phyloP scores from a whole-genome alignment of 768 basidiomycete genomes.

The Suillus spraguei region DNA sequence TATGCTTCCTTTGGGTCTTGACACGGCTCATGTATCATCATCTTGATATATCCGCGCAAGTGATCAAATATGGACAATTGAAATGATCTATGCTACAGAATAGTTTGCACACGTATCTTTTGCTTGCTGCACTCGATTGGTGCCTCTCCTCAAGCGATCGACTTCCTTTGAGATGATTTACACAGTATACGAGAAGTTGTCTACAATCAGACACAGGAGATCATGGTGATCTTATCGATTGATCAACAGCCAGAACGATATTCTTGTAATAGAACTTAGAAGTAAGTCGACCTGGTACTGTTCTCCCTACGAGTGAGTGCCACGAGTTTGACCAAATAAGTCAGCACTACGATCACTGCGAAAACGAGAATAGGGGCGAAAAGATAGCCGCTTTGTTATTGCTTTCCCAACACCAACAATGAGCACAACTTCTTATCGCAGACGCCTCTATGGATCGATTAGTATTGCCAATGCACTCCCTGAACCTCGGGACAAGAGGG shows the following conservation, averaged over 20 bases:
- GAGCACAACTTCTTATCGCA: not conserved
- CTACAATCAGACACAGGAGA: too few species aligned
- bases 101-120: not conserved
- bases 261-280: too few species aligned
- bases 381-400: too few species aligned
- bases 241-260: not conserved
- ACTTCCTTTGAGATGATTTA: not conserved
- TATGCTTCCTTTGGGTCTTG: constrained; percentile 62
- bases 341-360: too few species aligned
- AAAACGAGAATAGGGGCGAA: too few species aligned
- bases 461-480: not conserved
- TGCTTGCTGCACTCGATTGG: not conserved
- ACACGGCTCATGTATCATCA: constrained; percentile 28
- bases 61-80: not conserved
- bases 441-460: not conserved
- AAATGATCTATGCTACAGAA: not conserved
- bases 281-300: too few species aligned
- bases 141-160: not conserved
- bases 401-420: too few species aligned
- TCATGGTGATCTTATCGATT: not conserved
- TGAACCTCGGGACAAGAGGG: not conserved
- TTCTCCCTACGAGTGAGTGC: too few species aligned
- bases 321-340: too few species aligned
- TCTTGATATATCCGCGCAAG: constrained; percentile 9
- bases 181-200: not conserved